Conservation (phyloP, 495 filamentous ascomycete genomes). For the Aspergillus diversus region DNA sequence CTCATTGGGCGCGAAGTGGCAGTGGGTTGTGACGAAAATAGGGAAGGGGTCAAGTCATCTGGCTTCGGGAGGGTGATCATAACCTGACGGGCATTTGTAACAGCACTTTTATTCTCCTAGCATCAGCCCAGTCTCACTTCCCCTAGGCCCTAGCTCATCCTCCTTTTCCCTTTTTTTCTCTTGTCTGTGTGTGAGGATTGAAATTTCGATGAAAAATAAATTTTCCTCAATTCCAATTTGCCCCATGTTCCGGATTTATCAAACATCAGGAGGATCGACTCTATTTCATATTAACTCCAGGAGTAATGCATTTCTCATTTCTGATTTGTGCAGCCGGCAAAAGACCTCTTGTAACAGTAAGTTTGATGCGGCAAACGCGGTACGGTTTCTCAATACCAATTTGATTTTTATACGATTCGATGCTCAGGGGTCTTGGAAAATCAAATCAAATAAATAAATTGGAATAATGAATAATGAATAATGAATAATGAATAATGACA, state of each 20-base stretch:
- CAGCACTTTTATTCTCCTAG: neutral
- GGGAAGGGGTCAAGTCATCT: conserved; percentile 12
- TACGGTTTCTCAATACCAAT: neutral
- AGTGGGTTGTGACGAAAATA: conserved; percentile 12
- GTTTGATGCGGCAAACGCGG: conserved; percentile 4
- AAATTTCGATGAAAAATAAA: too few relatives aligned
- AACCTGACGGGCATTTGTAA: neutral
- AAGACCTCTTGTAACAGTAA: neutral
- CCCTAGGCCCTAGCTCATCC: too few relatives aligned
- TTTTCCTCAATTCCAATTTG: neutral
- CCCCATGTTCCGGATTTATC: conserved; percentile 2
- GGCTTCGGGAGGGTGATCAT: conserved; percentile 7
- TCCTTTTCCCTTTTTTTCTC: neutral
- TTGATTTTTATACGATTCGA: neutral
- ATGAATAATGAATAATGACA: too few relatives aligned
- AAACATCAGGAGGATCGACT: conserved; percentile 12
- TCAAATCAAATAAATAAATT: neutral
- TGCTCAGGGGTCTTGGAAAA: neutral
- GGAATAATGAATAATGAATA: too few relatives aligned
- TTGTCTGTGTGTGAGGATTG: neutral
- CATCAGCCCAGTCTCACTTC: neutral
- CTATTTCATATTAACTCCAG: conserved; percentile 4
- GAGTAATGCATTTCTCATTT: conserved; percentile 13
- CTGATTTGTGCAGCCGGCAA: conserved; percentile 3
- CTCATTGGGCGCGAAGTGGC: conserved; percentile 13